Conservation (phyloP, 345 rosid genomes). For the Murraya koenigii region DNA sequence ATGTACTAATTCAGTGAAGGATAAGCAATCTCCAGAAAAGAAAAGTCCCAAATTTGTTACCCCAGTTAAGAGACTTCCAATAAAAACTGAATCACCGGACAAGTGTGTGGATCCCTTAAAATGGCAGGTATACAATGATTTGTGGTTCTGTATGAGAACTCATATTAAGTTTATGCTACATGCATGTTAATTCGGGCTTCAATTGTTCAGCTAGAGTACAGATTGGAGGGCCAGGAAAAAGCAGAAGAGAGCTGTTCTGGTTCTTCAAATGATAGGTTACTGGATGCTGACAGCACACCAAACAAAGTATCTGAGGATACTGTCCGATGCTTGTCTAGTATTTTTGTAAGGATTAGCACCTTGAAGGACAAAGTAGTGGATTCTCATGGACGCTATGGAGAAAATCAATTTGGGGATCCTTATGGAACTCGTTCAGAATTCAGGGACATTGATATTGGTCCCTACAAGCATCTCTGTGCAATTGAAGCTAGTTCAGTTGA, state of each 20-base stretch:
- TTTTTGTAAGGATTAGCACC: constrained; percentile 64
- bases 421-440: constrained; percentile 44
- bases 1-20: constrained; percentile 46
- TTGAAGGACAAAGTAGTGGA: constrained; percentile 44
- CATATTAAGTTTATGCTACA: neutral
- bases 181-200: constrained; percentile 10
- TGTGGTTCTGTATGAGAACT: neutral
- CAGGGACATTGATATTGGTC: constrained; percentile 53
- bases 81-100: constrained; percentile 32
- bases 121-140: constrained; percentile 28
- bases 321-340: constrained; percentile 55
- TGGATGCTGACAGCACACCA: constrained; percentile 43
- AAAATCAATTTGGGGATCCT: constrained; percentile 46
- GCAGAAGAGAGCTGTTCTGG: constrained; percentile 51
- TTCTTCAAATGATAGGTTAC: constrained; percentile 36
- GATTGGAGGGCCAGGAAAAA: constrained; percentile 56
- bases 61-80: constrained; percentile 45
- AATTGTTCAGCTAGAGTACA: constrained; percentile 58
- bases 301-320: constrained; percentile 79
- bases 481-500: constrained; percentile 60
- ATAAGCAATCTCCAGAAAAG: constrained; percentile 56
- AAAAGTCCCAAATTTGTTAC: constrained; percentile 40
- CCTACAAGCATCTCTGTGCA: constrained; percentile 52
- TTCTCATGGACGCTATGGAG: constrained; percentile 21
- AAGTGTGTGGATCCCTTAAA: constrained; percentile 32